Evolutionary conservation across 2,329 filamentous ascomycete genomes (phyloP), one percentile per base, ranked within the genome.

Genomic region (Parasarocladium wereldwijsianum): DNA sequence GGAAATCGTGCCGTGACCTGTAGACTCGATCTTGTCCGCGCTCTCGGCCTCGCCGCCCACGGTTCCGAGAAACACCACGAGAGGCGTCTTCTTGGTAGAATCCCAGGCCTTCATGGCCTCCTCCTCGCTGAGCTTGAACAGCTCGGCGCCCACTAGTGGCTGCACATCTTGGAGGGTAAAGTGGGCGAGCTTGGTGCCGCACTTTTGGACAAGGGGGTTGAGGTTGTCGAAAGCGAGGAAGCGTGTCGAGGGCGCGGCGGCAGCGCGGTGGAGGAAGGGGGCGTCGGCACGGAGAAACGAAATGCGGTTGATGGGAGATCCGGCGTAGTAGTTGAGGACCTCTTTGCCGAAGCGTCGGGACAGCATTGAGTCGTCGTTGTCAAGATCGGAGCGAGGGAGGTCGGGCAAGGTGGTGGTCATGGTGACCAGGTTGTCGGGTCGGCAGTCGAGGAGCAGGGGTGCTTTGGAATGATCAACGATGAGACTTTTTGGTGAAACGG

Each of bases 221-320:
- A 93, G 69, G 43, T 82, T 55, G 48, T 85, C 76, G 51, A 93
- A 70, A 26, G 87, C 68, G 27, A 98, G 53, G 56, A 94, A 93
- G 17, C 61, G 60, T 8, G 81, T 66, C 8, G 62, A 61, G 0
- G 76, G 69, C 48, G 79, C 73, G 12, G 60, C 58, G 38, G 83
- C 70, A 4, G 82, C 81, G 16, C 62, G 55, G 18, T 64, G 64
- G 31, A 90, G 65, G 48, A 87, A 90, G n/a, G 50, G 49, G 40
- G 75, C 61, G 51, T 87, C 76, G 25, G 62, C 55, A 26, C 82
- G 75, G 16, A 90, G 62, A 54, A 87, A 90, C 11, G 78, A 82
- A 26, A 86, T 67, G 26, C 82, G 74, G 58, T 90, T 87, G 34
- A 87, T 55, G 6, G 76, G 78, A 32, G 70, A 77, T 40, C 81